A percentile compares a stretch with the other conserved stretches of the same genome.
Conservation (phyloP, 192 early-diverging fungal species). For the Backusella liffmaniae region DNA sequence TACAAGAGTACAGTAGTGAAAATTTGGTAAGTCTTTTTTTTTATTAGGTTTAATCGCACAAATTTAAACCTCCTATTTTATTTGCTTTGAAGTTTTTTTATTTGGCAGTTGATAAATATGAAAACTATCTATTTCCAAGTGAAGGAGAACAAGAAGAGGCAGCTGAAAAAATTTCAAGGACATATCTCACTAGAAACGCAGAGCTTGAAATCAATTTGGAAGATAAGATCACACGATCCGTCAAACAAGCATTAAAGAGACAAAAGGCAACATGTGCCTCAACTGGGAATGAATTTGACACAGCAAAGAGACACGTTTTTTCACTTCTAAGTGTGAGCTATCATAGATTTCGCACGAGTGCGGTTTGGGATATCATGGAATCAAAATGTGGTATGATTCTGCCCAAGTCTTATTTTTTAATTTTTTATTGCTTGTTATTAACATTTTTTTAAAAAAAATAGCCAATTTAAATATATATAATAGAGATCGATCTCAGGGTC, state of each 20-base stretch:
- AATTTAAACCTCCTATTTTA: slow-evolving; percentile 2
- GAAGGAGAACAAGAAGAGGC: slow-evolving; percentile 1
- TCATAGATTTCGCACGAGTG: slow-evolving; percentile 8
- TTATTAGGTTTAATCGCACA: background rate
- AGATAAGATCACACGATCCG: slow-evolving; percentile 2
- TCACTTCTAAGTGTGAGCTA: slow-evolving; percentile 11
- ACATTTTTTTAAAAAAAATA: background rate
- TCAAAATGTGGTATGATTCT: slow-evolving; percentile 6
- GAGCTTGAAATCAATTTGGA: slow-evolving; percentile 10
- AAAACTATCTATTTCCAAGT: slow-evolving; percentile 2
- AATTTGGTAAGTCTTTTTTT: slow-evolving; percentile 14
- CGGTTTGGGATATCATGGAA: slow-evolving; percentile 14
- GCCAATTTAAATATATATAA: slow-evolving; percentile 6
- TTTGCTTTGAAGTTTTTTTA: slow-evolving; percentile 11
- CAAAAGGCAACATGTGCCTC: slow-evolving; percentile 5
- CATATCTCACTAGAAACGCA: slow-evolving; percentile 12
- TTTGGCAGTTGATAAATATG: slow-evolving; percentile 15
- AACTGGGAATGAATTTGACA: slow-evolving; percentile 11
- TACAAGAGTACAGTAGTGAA: slow-evolving; percentile 18
- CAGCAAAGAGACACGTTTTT: slow-evolving; percentile 13
- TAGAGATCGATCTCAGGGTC: slow-evolving; percentile 3
- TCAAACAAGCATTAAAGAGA: slow-evolving; percentile 5
- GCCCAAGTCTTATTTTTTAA: background rate
- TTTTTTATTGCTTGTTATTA: background rate
- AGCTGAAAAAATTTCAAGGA: slow-evolving; percentile 1